These are phyloP conservation scores for Termitomyces sp. DNA, from an alignment of 768 basidiomycete genomes.

Conservation along the genomic window DNA sequence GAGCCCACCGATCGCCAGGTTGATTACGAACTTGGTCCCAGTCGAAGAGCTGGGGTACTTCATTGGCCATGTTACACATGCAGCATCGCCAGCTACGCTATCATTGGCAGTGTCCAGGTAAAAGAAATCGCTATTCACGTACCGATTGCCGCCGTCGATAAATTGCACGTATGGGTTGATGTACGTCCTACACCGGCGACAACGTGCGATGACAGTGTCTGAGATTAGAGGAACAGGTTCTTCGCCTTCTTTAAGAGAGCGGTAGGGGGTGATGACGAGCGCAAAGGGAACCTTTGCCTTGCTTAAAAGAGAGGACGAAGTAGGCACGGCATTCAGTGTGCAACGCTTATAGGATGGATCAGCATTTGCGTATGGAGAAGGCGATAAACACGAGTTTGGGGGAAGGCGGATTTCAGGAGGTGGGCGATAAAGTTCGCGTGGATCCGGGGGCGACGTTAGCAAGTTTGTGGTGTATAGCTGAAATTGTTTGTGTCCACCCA, in stretches of 20 bases:
- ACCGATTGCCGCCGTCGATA: slow-evolving; percentile 95
- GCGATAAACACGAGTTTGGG: slow-evolving; percentile 75
- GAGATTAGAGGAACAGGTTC: slow-evolving; percentile 84
- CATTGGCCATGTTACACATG: slow-evolving; percentile 98
- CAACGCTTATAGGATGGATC: slow-evolving; percentile 89
- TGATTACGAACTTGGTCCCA: slow-evolving; percentile 95
- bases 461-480: slow-evolving; percentile 86
- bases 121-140: slow-evolving; percentile 15
- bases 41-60: slow-evolving; percentile 96
- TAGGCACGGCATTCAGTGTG: slow-evolving; percentile 91
- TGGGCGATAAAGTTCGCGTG: slow-evolving; percentile 69
- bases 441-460: slow-evolving; percentile 89
- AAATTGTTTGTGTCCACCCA: slow-evolving; percentile 73
- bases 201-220: slow-evolving; percentile 94
- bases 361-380: slow-evolving; percentile 75
- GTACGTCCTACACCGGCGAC: slow-evolving; percentile 92
- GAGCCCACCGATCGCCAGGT: slow-evolving; percentile 92
- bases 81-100: slow-evolving; percentile 90
- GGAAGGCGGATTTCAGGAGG: slow-evolving; percentile 92
- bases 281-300: slow-evolving; percentile 92
- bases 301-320: slow-evolving; percentile 76
- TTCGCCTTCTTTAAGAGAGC: slow-evolving; percentile 79
- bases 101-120: not conserved
- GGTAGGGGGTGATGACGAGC: slow-evolving; percentile 86
- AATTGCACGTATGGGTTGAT: slow-evolving; percentile 98